Conservation (phyloP, 192 early-diverging fungal genomes). For the Thoreauomyces humboldtii region DNA sequence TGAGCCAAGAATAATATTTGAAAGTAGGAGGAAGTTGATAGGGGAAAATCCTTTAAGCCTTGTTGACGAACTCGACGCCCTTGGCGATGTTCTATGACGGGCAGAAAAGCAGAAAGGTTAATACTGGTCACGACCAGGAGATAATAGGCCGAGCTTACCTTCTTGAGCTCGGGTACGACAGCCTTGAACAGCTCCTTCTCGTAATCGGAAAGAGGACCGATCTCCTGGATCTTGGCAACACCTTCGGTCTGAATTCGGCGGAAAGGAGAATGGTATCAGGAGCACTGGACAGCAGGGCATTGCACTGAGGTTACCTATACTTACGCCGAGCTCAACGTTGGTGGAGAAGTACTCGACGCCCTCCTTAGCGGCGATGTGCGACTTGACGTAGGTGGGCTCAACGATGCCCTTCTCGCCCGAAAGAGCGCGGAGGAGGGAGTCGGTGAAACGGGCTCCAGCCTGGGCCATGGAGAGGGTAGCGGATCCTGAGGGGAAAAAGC, state of each 20-base stretch:
- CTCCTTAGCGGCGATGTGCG: conserved; percentile 57
- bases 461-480: conserved; percentile 66
- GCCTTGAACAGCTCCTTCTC: conserved; percentile 76
- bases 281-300: too few relatives aligned
- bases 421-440: conserved; percentile 82
- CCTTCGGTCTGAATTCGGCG: conserved; percentile 59
- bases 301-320: background rate
- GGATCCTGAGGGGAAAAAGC: conserved; percentile 31
- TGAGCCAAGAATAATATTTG: too few relatives aligned
- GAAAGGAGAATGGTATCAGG: too few relatives aligned
- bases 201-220: conserved; percentile 69
- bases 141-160: too few relatives aligned
- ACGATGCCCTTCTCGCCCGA: conserved; percentile 77
- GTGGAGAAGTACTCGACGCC: conserved; percentile 62
- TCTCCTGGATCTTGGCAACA: conserved; percentile 81
- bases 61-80: conserved; percentile 79
- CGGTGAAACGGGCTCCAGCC: conserved; percentile 73
- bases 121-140: too few relatives aligned
- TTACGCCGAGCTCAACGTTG: conserved; percentile 59
- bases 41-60: too few relatives aligned
- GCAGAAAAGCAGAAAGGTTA: too few relatives aligned
- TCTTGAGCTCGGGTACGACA: too few relatives aligned
- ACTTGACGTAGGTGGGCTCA: conserved; percentile 87
- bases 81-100: conserved; percentile 88
- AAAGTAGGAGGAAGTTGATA: too few relatives aligned